Conservation (phyloP, 306 rosid species). For the Prosopis cineraria region DNA sequence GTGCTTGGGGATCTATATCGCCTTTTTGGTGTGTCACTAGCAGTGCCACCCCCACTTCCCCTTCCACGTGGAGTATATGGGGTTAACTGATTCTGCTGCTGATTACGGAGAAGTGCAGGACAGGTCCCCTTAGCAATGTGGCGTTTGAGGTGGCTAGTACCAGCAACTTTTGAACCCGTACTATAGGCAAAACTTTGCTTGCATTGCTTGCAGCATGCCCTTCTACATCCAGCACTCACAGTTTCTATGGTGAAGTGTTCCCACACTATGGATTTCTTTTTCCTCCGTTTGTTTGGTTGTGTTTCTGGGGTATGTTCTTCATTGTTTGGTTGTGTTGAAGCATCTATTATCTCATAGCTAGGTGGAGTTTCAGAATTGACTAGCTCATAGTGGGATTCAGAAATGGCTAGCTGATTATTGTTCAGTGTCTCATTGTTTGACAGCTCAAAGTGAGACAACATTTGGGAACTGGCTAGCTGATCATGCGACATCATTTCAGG, state of each 20-base stretch:
- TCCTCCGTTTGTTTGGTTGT: constrained; percentile 90
- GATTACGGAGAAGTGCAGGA: constrained; percentile 70
- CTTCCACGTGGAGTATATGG: constrained; percentile 71
- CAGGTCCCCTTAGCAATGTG: constrained; percentile 96
- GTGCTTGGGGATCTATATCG: constrained; percentile 73
- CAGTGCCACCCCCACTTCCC: constrained; percentile 43
- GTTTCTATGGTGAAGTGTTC: constrained; percentile 94
- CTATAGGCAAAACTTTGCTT: constrained; percentile 94
- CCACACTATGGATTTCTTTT: constrained; percentile 94
- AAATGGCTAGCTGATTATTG: constrained; percentile 36
- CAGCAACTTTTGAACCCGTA: constrained; percentile 95
- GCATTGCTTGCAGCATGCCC: constrained; percentile 95
- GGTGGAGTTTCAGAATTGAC: background rate
- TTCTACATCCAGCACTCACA: constrained; percentile 86
- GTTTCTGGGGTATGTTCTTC: constrained; percentile 60
- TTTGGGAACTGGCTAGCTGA: constrained; percentile 32
- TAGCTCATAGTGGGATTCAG: constrained; percentile 41
- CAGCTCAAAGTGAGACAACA: constrained; percentile 44
- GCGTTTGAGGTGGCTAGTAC: constrained; percentile 95
- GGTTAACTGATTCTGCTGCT: constrained; percentile 60
- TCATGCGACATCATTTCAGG: constrained; percentile 31
- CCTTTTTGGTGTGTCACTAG: constrained; percentile 63
- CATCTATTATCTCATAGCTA: constrained; percentile 33
- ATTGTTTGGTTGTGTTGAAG: constrained; percentile 43
- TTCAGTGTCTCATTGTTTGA: constrained; percentile 40